These are phyloP conservation scores for Aspergillus pseudoglaucus DNA, from an alignment of 2,329 filamentous ascomycete species.

Conservation along the genomic window DNA sequence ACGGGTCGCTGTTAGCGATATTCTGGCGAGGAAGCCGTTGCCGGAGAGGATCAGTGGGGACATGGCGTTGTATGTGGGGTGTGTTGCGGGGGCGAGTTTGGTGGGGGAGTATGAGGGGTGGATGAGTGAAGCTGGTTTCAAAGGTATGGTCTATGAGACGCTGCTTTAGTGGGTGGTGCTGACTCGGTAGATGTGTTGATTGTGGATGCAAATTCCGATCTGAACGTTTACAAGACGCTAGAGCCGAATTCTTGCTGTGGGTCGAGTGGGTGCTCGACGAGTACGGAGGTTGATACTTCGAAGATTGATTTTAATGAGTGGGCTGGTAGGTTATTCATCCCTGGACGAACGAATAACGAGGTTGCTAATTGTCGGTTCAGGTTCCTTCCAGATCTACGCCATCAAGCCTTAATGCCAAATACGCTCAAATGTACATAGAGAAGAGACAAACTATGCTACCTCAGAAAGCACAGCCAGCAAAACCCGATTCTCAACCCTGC, in stretches of 20 bases:
- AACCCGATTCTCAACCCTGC: too few species aligned
- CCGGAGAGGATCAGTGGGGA: conserved; percentile 43
- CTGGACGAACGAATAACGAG: background rate
- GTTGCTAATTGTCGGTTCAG: conserved; percentile 18
- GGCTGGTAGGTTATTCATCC: conserved; percentile 38
- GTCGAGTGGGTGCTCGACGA: background rate
- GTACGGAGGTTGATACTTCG: conserved; percentile 10
- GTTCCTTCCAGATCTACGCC: conserved; percentile 48
- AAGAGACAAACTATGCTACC: too few species aligned
- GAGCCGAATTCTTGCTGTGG: conserved; percentile 13
- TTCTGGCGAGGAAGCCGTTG: conserved; percentile 48
- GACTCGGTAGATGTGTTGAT: conserved; percentile 35
- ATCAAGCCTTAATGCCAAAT: conserved; percentile 30
- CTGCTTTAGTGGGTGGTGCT: background rate
- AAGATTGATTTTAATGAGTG: conserved; percentile 46
- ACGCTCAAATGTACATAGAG: too few species aligned
- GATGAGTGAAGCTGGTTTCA: conserved; percentile 47
- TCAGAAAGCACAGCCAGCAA: too few species aligned
- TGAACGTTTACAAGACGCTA: conserved; percentile 41
- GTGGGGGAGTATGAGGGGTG: conserved; percentile 48
- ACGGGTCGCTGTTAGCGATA: conserved; percentile 54
- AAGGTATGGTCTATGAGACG: background rate
- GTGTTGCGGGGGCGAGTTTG: conserved; percentile 52
- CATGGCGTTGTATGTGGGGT: conserved; percentile 54
- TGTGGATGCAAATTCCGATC: conserved; percentile 41